Evolutionary conservation across 192 early-diverging fungal genomes (phyloP).

Genomic region (Geranomyces michiganensis): DNA sequence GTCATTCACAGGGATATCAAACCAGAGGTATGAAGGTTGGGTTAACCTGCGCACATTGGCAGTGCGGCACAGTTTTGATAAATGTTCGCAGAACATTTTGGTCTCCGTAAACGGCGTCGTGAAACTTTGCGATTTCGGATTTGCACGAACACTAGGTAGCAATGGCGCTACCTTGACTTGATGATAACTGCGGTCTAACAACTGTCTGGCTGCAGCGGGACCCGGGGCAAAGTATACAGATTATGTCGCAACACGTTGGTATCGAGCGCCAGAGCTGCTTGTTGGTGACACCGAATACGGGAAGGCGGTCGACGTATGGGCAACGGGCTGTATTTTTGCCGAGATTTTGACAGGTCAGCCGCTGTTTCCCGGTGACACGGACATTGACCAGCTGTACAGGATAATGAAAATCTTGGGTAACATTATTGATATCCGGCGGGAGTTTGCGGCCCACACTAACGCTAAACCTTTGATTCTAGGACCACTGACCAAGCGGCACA

Average conservation of each 20-base stretch:
- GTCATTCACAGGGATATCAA: slow-evolving; percentile 71
- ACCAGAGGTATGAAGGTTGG: slow-evolving; percentile 45
- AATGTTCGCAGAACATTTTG: slow-evolving; percentile 52
- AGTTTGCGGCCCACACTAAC: too few relatives aligned
- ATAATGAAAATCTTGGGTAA: slow-evolving; percentile 65
- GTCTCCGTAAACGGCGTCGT: slow-evolving; percentile 61
- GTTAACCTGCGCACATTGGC: too few relatives aligned
- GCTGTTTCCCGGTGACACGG: slow-evolving; percentile 67
- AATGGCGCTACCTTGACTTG: background rate
- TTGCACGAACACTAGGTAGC: slow-evolving; percentile 60
- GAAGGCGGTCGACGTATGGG: slow-evolving; percentile 68
- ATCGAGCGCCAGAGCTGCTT: slow-evolving; percentile 61
- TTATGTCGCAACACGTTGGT: slow-evolving; percentile 68
- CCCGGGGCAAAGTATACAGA: slow-evolving; percentile 70
- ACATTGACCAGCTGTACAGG: slow-evolving; percentile 66
- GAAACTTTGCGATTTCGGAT: slow-evolving; percentile 69
- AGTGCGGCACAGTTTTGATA: too few relatives aligned
- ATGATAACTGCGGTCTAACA: background rate
- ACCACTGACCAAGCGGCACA: slow-evolving; percentile 60
- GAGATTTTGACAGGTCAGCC: slow-evolving; percentile 68
- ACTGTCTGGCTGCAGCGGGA: slow-evolving; percentile 47
- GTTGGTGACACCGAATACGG: slow-evolving; percentile 69
- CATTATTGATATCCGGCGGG: too few relatives aligned
- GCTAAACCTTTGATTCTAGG: too few relatives aligned
- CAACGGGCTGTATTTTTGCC: slow-evolving; percentile 69